phyloP scores from a whole-genome alignment of 2,329 filamentous ascomycete species.

The Claviceps paspali region DNA sequence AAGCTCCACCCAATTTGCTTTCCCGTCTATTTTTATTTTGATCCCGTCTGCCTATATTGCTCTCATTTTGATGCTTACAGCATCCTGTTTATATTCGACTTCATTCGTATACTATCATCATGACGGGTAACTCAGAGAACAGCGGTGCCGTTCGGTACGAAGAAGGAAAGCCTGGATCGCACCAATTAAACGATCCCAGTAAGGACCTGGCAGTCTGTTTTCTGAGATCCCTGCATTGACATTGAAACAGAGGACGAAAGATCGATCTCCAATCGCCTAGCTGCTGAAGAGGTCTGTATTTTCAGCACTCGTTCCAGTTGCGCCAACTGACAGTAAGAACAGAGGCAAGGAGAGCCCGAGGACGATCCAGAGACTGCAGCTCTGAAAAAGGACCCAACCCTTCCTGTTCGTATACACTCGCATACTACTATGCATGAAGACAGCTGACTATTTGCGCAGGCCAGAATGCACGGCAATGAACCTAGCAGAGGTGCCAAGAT shows the following conservation, averaged over 20 bases:
- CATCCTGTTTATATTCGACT: no score
- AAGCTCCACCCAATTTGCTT: neutral
- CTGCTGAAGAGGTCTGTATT: slow-evolving; percentile 38
- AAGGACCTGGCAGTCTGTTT: slow-evolving; percentile 13
- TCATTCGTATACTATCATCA: no score
- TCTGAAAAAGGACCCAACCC: slow-evolving; percentile 44
- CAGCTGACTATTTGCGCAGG: slow-evolving; percentile 22
- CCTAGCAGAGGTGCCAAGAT: slow-evolving; percentile 58
- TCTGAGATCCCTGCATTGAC: neutral
- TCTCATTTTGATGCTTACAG: no score
- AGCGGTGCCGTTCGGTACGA: slow-evolving; percentile 43
- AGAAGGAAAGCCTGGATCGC: slow-evolving; percentile 56
- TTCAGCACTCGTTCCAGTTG: neutral
- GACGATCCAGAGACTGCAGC: slow-evolving; percentile 27
- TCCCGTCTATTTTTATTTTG: neutral
- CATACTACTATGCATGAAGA: no score
- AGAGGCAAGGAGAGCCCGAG: slow-evolving; percentile 26
- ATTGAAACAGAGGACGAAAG: slow-evolving; percentile 47
- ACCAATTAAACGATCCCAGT: slow-evolving; percentile 59
- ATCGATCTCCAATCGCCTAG: slow-evolving; percentile 56
- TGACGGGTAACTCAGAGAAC: slow-evolving; percentile 43
- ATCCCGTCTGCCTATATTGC: neutral
- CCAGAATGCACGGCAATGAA: slow-evolving; percentile 54
- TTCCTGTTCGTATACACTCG: slow-evolving; percentile 28
- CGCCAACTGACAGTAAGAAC: slow-evolving; percentile 7